Percentiles rank a stretch among this genome's conserved stretches.
Conservation (phyloP, 116 monocot species). For the Iris pallida region DNA sequence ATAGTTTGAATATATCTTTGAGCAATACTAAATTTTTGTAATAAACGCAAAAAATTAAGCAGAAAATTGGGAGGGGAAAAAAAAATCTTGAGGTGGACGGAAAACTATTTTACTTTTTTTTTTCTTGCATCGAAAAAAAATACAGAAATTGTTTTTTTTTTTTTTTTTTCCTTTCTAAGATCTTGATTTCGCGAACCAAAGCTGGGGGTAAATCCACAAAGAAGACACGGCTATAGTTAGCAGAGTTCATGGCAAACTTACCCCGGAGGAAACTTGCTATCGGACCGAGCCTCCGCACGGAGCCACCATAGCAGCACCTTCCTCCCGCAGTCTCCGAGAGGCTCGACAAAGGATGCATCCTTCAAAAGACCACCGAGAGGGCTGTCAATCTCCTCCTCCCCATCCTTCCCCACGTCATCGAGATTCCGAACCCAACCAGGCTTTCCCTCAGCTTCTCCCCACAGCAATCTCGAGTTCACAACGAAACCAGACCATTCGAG, state of each 20-base stretch:
- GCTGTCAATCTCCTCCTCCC: slow-evolving; percentile 54
- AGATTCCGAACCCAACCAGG: slow-evolving; percentile 73
- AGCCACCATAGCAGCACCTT: slow-evolving; percentile 89
- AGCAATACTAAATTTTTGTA: too few relatives aligned
- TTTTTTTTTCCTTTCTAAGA: too few relatives aligned
- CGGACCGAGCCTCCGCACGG: slow-evolving; percentile 65
- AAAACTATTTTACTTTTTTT: too few relatives aligned
- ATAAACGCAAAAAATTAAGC: too few relatives aligned
- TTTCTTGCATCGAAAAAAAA: too few relatives aligned
- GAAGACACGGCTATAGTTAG: too few relatives aligned
- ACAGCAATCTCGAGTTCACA: slow-evolving; percentile 67
- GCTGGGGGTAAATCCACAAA: too few relatives aligned
- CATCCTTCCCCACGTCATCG: slow-evolving; percentile 51
- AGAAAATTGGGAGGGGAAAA: too few relatives aligned
- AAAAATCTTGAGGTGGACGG: too few relatives aligned
- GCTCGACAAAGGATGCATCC: slow-evolving; percentile 68
- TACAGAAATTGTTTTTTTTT: too few relatives aligned
- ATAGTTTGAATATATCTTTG: too few relatives aligned
- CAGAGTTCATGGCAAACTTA: neutral
- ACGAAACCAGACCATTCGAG: slow-evolving; percentile 92
- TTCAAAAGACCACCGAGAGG: slow-evolving; percentile 66
- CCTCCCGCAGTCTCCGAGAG: slow-evolving; percentile 81
- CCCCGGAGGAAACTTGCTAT: slow-evolving; percentile 90
- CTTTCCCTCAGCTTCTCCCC: slow-evolving; percentile 53
- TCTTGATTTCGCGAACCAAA: too few relatives aligned